Percentiles rank a stretch among this genome's conserved stretches.
Conservation (phyloP, 164 flowering plant species). For the Protea cynaroides region DNA sequence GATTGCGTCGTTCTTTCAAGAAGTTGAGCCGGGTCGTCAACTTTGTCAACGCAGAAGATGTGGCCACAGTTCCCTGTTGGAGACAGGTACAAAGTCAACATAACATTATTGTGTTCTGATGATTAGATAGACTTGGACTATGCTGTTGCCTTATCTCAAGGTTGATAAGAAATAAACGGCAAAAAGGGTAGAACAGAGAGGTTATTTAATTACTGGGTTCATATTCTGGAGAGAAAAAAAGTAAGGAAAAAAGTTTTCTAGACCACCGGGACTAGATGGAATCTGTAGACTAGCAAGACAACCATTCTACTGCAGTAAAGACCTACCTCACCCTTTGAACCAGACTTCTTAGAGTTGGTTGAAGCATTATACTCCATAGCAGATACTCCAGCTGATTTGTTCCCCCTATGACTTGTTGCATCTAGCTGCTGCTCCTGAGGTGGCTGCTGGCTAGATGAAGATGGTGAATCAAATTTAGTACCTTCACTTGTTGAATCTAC, state of each 20-base stretch:
- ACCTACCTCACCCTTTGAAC: constrained; percentile 43
- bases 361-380: constrained; percentile 10
- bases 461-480: too few relatives aligned
- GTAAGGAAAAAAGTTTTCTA: neutral
- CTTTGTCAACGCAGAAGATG: constrained; percentile 61
- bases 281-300: too few relatives aligned
- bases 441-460: too few relatives aligned
- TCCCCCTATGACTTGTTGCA: constrained; percentile 8
- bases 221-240: constrained; percentile 1
- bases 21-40: constrained; percentile 73
- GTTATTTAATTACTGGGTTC: neutral
- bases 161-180: neutral
- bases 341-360: constrained; percentile 24
- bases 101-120: constrained; percentile 1
- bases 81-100: constrained; percentile 5
- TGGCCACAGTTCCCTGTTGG: constrained; percentile 43
- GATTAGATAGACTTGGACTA: neutral
- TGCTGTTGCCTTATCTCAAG: neutral
- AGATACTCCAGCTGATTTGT: constrained; percentile 8
- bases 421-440: constrained; percentile 14
- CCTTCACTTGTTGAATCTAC: too few relatives aligned
- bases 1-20: constrained; percentile 68
- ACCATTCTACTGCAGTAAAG: too few relatives aligned
- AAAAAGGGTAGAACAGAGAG: neutral
- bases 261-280: too few relatives aligned